Evolutionary conservation across 306 rosid species (phyloP), one percentile per base, ranked within the genome.

Genomic region (Quercus bicolor): DNA sequence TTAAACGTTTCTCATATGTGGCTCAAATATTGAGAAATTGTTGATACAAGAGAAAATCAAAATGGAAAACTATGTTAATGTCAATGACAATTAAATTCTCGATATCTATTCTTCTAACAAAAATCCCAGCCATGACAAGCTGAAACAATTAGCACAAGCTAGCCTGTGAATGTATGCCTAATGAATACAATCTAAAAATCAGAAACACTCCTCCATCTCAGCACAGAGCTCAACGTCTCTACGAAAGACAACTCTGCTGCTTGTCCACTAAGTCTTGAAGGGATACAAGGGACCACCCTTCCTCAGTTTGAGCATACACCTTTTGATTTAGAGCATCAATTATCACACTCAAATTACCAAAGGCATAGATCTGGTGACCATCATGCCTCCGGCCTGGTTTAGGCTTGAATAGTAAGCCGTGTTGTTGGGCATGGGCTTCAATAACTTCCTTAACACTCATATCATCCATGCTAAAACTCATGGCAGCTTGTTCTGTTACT

Each of bases 311-410:
- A 73, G 96, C 97, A 70, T 90, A 90, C 62, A 92, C 85, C 73
- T 87, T 89, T 66, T 90, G 96, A 78, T 88, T 84, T 71, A 83
- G 79, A 73, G 88, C 79, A 65, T 92, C 97, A 48, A 94, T 81
- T 82, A 90, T 81, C 45, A 94, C 88, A 87, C 91, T 92, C 80
- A 90, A 75, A 79, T 88, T 88, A 73, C 98, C 98, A 81, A 90
- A 94, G 77, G 94, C 89, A 84, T 90, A 94, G 72, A 94, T 88
- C 76, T 90, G 98, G 73, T 90, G 92, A 68, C 94, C 97, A 64
- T 94, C 84, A 85, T 88, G 92, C 90, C 80, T 88, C 75, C 96
- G 84, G 18, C 94, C 97, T 57, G 90, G 96, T 73, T 94, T 94
- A 71, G 88, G 91, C 85, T 86, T 90, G 80, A 94, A 94, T 7